Percentiles rank a stretch among this genome's conserved stretches.
Evolutionary conservation across 768 basidiomycete genomes (phyloP).

Genomic region (Lentinula aciculospora): DNA sequence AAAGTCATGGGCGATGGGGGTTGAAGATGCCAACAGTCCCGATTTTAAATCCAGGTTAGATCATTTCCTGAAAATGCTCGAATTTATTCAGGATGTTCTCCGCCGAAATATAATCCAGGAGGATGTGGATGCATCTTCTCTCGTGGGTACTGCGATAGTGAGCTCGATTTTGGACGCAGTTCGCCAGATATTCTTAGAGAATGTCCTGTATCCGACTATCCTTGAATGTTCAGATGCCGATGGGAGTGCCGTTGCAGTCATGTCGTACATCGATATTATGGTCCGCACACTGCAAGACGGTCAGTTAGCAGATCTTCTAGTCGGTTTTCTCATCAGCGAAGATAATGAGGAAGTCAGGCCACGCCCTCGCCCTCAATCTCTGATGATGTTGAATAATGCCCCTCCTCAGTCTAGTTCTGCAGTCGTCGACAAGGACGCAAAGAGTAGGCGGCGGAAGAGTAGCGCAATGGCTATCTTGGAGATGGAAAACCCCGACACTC

Average conservation of each 20-base stretch:
- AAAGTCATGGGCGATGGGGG: conserved; percentile 50
- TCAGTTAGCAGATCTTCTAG: conserved; percentile 61
- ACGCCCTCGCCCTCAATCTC: conserved; percentile 36
- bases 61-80: conserved; percentile 84
- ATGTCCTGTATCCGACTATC: conserved; percentile 88
- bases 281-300: conserved; percentile 68
- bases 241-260: conserved; percentile 94
- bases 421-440: conserved; percentile 33
- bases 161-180: conserved; percentile 81
- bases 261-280: conserved; percentile 92
- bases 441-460: conserved; percentile 64
- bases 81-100: conserved; percentile 88
- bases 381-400: conserved; percentile 33
- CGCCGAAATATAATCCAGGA: conserved; percentile 53
- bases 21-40: conserved; percentile 70
- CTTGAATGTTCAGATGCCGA: conserved; percentile 89
- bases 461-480: conserved; percentile 90
- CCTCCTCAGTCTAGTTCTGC: conserved; percentile 28
- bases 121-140: conserved; percentile 49
- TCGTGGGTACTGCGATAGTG: conserved; percentile 77
- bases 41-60: conserved; percentile 81
- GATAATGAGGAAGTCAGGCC: conserved; percentile 63
- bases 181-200: conserved; percentile 83
- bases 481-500: conserved; percentile 71
- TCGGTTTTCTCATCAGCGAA: conserved; percentile 80